Base-by-base conservation (phyloP, 139 green algal species). In the Trebouxia sp. region DNA sequence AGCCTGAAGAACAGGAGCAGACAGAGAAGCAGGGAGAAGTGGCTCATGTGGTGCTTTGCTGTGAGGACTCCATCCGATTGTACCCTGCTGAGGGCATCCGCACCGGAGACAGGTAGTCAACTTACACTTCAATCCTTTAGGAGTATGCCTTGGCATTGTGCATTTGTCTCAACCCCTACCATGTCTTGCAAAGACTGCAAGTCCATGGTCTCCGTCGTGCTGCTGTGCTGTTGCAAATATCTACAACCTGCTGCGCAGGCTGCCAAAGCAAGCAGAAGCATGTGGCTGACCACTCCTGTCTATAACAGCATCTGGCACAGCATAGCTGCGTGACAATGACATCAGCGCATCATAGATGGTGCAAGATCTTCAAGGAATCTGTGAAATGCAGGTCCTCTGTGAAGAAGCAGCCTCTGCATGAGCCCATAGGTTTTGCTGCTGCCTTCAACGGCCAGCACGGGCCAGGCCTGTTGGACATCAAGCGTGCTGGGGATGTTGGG, bases 61-160 rank as follows among this genome's bases (percentile, higher is more conserved):
- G 76, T n/a, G 76, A 55, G 10, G 45, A 83, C 66, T 85, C 87
- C 28, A 45, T 90, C 42, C 81, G 86, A 5, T 35, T 90, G 32
- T 90, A 90, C 65, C 22, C 77, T 55, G 50, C 76, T 69, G 85
- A 88, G 30, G 83, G 78, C 58, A 37, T 91, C 35, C 67, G 80
- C 20, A 28, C 78, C 28, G 83, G 79, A 28, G 79, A 83, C 12
- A 58, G 69, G 69, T 77, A 39, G 38, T 24, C 69, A 22, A 0
- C 1, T 55, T 35, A 20, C 24, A 28, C 38, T 78, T 6, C 41
- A 65, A 28, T 32, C n/a, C 20, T n/a, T 10, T 35, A 17, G 47
- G 20, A 53, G 47, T 4, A 17, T 5, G 47, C 1, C 20, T 53
- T 53, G 47, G 2, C 47, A n/a, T n/a, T n/a, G n/a, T n/a, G n/a